Evolutionary conservation across 169 alveolate genomes (phyloP).

Genomic region (Cytauxzoon felis): DNA sequence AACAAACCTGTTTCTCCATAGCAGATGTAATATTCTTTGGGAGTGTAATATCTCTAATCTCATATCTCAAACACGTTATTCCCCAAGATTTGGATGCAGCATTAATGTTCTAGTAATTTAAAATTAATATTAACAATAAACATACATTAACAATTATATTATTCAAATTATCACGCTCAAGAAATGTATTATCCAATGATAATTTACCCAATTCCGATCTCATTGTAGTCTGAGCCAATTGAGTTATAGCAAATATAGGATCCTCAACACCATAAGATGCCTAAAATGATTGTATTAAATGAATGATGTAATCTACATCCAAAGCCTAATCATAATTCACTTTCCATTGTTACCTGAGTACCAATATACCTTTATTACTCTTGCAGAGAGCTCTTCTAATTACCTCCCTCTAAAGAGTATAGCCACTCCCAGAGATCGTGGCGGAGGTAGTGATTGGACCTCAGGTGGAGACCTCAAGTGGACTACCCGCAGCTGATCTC

Average conservation of each 20-base stretch:
- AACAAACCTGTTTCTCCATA: constrained; percentile 84
- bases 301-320: constrained; percentile 20
- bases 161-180: constrained; percentile 89
- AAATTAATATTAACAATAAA: not conserved
- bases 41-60: constrained; percentile 90
- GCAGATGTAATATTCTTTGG: constrained; percentile 87
- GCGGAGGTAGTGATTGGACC: too few species aligned
- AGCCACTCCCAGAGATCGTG: too few species aligned
- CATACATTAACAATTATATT: constrained; percentile 81
- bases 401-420: too few species aligned
- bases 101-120: constrained; percentile 69
- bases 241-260: constrained; percentile 89
- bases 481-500: too few species aligned
- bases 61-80: constrained; percentile 87
- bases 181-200: constrained; percentile 91
- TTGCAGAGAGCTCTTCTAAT: too few species aligned
- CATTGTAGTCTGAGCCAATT: constrained; percentile 93
- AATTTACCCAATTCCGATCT: constrained; percentile 93
- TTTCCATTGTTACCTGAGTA: not conserved
- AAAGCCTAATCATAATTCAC: not conserved
- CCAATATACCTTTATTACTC: not conserved
- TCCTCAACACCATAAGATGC: constrained; percentile 92
- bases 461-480: too few species aligned
- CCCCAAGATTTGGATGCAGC: constrained; percentile 93
- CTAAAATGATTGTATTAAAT: constrained; percentile 21